Evolutionary conservation across 2,329 filamentous ascomycete genomes (phyloP).

Genomic region (Diaporthe ilicicola): DNA sequence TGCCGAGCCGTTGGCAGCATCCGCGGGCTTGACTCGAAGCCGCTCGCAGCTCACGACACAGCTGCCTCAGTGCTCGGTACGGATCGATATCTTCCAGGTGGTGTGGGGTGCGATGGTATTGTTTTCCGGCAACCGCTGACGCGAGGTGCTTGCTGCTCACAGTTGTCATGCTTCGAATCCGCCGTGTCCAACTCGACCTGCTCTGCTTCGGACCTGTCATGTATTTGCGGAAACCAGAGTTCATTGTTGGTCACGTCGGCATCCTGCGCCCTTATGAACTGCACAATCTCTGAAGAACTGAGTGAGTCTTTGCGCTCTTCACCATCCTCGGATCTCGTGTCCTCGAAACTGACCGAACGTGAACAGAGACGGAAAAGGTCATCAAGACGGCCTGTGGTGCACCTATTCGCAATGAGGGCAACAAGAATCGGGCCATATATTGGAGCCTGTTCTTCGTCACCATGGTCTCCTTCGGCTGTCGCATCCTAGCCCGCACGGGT

Average conservation of each 20-base stretch:
- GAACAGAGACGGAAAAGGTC: conserved; percentile 28
- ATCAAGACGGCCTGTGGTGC: conserved; percentile 31
- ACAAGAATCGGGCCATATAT: conserved; percentile 29
- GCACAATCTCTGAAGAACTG: conserved; percentile 20
- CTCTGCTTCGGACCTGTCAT: conserved; percentile 26
- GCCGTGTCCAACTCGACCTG: conserved; percentile 22
- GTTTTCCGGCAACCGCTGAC: conserved; percentile 12
- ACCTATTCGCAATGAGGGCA: conserved; percentile 26
- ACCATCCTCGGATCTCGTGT: neutral
- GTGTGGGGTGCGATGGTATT: neutral
- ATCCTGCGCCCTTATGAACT: neutral
- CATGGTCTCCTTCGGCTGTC: conserved; percentile 32
- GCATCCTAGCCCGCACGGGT: conserved; percentile 33
- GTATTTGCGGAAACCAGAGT: conserved; percentile 11
- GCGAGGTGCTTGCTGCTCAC: neutral
- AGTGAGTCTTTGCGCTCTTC: conserved; percentile 11
- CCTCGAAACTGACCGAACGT: neutral
- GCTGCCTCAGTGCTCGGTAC: conserved; percentile 28
- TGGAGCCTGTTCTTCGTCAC: conserved; percentile 35
- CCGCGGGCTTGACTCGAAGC: neutral
- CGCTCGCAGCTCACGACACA: neutral
- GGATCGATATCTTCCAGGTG: neutral
- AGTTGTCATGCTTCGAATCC: conserved; percentile 28
- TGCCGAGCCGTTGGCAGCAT: neutral
- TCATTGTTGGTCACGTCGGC: neutral